Base-by-base conservation (phyloP, 345 rosid species). In the Lumnitzera racemosa region DNA sequence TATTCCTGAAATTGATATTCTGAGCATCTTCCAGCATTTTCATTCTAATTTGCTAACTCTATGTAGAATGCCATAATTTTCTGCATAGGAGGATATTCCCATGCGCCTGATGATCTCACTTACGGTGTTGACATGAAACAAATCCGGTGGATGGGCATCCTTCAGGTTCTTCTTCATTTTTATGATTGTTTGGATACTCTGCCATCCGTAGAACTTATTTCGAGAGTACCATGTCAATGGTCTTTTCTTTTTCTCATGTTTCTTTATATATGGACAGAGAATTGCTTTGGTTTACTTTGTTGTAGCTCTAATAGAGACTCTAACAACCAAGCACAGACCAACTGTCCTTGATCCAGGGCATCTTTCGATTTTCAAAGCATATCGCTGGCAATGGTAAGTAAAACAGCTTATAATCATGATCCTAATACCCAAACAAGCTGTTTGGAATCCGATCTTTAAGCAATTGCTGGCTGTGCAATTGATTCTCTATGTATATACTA, bases 41-140 rank as follows among this genome's bases (percentile, higher is more conserved):
- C 48, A 47, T 24, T 20, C 53, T 49, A 20, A 20, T 20, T 20
- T 20, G 20, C 20, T 20, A 36, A 36, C 11, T 4, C 11, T 53
- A 11, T 12, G 12, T 9, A 24, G 56, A 24, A 63, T 24, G 7
- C 54, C n/a, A 49, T 43, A 24, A 27, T 27, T 36, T 16, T 7
- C 47, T 24, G 13, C 65, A 41, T 79, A 85, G 86, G 86, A 73
- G 91, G 91, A 57, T 86, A 81, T 57, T 83, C 86, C 7, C 91
- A 86, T 54, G 86, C 91, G 1, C 91, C 91, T 10, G 1, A 7
- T 63, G 75, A 72, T 14, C 91, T 86, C 10, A 12, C 58, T 11
- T 83, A 86, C 50, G 91, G 91, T 50, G 91, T 81, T 47, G 85
- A 86, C 78, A 81, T 86, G 88, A 83, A 83, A 58, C 12, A 51